Percentiles rank a stretch among this genome's conserved stretches.
phyloP scores from a whole-genome alignment of 2,329 filamentous ascomycete genomes.

The Kalaharituber pfeilii region DNA sequence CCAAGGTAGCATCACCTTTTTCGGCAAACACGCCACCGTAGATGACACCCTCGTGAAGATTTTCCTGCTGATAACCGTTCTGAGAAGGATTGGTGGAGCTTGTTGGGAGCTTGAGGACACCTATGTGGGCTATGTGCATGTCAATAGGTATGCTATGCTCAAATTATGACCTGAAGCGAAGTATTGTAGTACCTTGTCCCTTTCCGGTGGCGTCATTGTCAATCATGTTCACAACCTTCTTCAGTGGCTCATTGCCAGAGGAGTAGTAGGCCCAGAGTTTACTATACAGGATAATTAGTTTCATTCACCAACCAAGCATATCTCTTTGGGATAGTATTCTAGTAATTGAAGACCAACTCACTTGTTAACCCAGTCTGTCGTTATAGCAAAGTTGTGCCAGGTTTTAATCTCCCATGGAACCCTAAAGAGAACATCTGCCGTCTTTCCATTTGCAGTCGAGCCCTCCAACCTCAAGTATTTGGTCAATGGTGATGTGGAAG shows the following conservation, averaged over 20 bases:
- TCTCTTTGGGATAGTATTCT: background rate
- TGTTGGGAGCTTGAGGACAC: constrained; percentile 39
- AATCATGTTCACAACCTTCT: constrained; percentile 32
- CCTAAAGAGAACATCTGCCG: constrained; percentile 35
- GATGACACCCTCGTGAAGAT: constrained; percentile 37
- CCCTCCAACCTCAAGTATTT: constrained; percentile 30
- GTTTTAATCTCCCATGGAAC: constrained; percentile 34
- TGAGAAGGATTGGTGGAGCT: constrained; percentile 37
- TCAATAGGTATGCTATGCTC: no score
- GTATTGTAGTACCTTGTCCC: constrained; percentile 33
- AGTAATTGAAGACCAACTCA: constrained; percentile 25
- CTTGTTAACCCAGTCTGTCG: constrained; percentile 40
- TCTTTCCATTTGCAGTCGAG: constrained; percentile 27
- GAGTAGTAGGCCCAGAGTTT: constrained; percentile 43
- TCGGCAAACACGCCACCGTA: constrained; percentile 39
- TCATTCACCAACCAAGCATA: no score
- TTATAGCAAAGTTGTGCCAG: constrained; percentile 47
- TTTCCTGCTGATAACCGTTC: constrained; percentile 33
- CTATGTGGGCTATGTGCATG: constrained; percentile 34
- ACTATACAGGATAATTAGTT: no score
- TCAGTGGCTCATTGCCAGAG: constrained; percentile 31
- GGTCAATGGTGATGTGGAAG: constrained; percentile 17
- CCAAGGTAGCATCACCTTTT: constrained; percentile 26
- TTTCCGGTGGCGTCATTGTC: constrained; percentile 38
- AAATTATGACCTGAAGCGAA: background rate